Conservation (phyloP, 345 rosid species). For the Durio zibethinus region DNA sequence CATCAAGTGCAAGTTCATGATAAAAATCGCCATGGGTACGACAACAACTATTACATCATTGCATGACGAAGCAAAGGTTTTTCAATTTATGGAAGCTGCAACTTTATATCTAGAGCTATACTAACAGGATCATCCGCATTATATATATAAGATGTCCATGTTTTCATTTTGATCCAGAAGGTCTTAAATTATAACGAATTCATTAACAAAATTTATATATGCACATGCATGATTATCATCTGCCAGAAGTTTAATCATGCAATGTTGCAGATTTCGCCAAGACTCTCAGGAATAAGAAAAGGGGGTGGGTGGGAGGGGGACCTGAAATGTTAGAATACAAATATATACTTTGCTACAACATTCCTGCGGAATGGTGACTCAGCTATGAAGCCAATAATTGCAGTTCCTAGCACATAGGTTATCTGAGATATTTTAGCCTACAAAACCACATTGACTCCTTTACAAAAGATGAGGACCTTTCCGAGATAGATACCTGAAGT, state of each 20-base stretch:
- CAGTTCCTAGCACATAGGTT: background rate
- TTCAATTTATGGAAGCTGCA: background rate
- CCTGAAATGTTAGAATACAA: background rate
- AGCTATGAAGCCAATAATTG: background rate
- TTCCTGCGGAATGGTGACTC: background rate
- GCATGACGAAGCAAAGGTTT: constrained; percentile 1
- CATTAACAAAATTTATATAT: background rate
- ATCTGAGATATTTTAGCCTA: constrained; percentile 1
- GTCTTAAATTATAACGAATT: background rate
- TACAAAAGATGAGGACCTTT: background rate
- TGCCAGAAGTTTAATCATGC: background rate
- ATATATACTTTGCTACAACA: background rate
- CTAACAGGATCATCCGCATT: background rate
- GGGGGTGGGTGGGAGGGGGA: background rate
- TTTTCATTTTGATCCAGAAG: background rate
- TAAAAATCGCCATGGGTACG: background rate
- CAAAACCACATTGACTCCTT: constrained; percentile 1
- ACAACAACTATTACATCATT: background rate
- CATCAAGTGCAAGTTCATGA: constrained; percentile 13
- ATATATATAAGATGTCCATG: background rate
- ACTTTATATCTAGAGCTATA: background rate
- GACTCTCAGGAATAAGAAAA: background rate
- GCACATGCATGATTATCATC: background rate
- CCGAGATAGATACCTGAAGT: constrained; percentile 13
- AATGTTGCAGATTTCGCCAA: background rate